These are phyloP conservation scores for Cutaneotrichosporon curvatum DNA, from an alignment of 1,284 basidiomycete genomes.

Conservation along the genomic window DNA sequence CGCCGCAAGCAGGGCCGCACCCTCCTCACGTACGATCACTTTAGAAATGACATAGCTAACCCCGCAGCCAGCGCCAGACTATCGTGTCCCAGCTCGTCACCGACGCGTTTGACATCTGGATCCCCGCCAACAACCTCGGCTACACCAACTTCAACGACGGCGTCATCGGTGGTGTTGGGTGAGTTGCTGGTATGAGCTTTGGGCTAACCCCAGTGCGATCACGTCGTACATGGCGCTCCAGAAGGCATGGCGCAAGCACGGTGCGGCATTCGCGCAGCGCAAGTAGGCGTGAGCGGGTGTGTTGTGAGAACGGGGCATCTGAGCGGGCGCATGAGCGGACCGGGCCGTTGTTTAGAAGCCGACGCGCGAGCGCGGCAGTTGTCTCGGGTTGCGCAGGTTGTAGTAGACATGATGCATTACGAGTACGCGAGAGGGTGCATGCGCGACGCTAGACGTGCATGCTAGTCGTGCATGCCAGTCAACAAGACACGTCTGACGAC, in stretches of 20 bases:
- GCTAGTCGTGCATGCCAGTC: too few species aligned
- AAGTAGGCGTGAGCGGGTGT: slow-evolving; percentile 1
- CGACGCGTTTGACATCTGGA: slow-evolving; percentile 56
- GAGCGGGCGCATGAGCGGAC: too few species aligned
- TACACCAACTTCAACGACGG: slow-evolving; percentile 80
- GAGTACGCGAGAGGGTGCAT: too few species aligned
- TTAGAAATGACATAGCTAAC: not conserved
- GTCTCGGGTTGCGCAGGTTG: too few species aligned
- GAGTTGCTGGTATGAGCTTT: slow-evolving; percentile 26
- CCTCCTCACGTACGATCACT: slow-evolving; percentile 33
- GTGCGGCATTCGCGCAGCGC: slow-evolving; percentile 9
- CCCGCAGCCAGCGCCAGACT: slow-evolving; percentile 37
- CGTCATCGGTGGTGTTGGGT: slow-evolving; percentile 74
- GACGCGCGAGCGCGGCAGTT: too few species aligned
- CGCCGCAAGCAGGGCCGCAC: slow-evolving; percentile 41
- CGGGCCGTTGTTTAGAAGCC: too few species aligned
- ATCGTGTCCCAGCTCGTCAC: slow-evolving; percentile 43
- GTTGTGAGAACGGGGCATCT: too few species aligned
- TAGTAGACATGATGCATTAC: too few species aligned
- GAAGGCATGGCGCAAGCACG: slow-evolving; percentile 44
- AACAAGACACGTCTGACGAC: too few species aligned
- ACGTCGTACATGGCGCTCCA: slow-evolving; percentile 50
- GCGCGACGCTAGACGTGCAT: too few species aligned
- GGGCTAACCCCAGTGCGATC: slow-evolving; percentile 33
- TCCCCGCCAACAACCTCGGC: slow-evolving; percentile 78